phyloP scores from a whole-genome alignment of 2,329 filamentous ascomycete species.

The Chaetomium strumarium region DNA sequence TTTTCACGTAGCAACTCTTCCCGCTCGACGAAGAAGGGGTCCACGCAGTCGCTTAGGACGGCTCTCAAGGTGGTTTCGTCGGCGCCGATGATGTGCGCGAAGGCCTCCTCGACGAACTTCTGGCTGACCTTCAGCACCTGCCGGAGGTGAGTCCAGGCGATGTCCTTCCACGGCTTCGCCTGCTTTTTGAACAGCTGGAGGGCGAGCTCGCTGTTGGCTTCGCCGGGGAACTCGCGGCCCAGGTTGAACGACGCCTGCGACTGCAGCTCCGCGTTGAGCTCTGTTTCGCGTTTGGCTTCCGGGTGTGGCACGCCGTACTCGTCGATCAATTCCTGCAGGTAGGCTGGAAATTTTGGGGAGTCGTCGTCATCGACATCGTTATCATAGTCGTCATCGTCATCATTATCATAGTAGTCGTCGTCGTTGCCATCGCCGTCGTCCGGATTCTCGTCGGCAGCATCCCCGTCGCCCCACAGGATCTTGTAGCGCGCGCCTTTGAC shows the following conservation, averaged over 20 bases:
- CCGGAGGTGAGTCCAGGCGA: conserved; percentile 33
- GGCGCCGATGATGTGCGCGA: conserved; percentile 30
- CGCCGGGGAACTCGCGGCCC: conserved; percentile 37
- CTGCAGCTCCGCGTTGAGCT: conserved; percentile 29
- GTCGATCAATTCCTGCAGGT: conserved; percentile 28
- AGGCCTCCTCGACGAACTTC: conserved; percentile 33
- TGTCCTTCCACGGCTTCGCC: conserved; percentile 33
- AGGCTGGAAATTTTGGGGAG: conserved; percentile 19
- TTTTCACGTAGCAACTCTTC: conserved; percentile 29
- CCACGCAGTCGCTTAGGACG: conserved; percentile 19
- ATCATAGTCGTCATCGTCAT: neutral
- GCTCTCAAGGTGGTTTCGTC: conserved; percentile 24
- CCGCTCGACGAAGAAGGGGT: conserved; percentile 24
- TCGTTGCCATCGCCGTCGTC: neutral
- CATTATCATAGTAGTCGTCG: neutral
- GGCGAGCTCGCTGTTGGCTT: conserved; percentile 33
- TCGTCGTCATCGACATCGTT: neutral
- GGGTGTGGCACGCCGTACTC: conserved; percentile 31
- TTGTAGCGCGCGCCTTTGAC: neutral
- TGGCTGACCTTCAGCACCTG: conserved; percentile 29
- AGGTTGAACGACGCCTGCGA: conserved; percentile 32
- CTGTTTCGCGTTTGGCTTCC: conserved; percentile 4
- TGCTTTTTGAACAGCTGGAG: conserved; percentile 37
- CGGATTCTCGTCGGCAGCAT: neutral
- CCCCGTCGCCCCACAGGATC: neutral